Evolutionary conservation across 140 eudicot genomes (phyloP).

Genomic region (Bidens hawaiensis): DNA sequence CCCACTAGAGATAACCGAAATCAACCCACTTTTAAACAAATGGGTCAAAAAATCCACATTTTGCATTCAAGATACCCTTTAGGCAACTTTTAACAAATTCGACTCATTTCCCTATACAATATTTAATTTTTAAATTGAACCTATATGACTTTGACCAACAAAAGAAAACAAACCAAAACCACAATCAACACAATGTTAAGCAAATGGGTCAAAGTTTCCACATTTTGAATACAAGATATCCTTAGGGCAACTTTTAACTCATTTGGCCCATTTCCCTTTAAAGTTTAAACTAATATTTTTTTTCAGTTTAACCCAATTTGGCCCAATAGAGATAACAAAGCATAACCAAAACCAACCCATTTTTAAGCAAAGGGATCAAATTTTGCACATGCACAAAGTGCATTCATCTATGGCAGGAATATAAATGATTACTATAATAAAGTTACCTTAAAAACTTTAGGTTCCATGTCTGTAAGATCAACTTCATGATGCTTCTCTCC

Average conservation of each 20-base stretch:
- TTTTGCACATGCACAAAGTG: neutral
- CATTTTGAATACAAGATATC: too few relatives aligned
- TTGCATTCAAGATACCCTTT: too few relatives aligned
- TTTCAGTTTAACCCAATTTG: neutral
- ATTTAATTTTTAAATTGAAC: too few relatives aligned
- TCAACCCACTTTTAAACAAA: too few relatives aligned
- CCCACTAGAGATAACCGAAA: too few relatives aligned
- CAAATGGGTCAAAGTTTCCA: too few relatives aligned
- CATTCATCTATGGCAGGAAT: neutral
- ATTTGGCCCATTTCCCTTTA: neutral
- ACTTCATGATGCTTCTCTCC: conserved; percentile 54
- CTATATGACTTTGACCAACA: too few relatives aligned
- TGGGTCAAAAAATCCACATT: too few relatives aligned
- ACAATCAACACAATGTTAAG: too few relatives aligned
- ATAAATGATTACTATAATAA: neutral
- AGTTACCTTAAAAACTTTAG: conserved; percentile 71
- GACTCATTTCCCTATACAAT: too few relatives aligned
- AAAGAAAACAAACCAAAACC: too few relatives aligned
- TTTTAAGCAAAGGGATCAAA: neutral
- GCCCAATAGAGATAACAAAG: neutral
- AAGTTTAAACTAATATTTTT: neutral
- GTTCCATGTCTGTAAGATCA: conserved; percentile 59
- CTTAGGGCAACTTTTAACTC: neutral
- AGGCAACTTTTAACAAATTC: too few relatives aligned
- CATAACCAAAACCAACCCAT: neutral